Conservation (phyloP, 2,329 filamentous ascomycete genomes). For the Fusarium chaquense region DNA sequence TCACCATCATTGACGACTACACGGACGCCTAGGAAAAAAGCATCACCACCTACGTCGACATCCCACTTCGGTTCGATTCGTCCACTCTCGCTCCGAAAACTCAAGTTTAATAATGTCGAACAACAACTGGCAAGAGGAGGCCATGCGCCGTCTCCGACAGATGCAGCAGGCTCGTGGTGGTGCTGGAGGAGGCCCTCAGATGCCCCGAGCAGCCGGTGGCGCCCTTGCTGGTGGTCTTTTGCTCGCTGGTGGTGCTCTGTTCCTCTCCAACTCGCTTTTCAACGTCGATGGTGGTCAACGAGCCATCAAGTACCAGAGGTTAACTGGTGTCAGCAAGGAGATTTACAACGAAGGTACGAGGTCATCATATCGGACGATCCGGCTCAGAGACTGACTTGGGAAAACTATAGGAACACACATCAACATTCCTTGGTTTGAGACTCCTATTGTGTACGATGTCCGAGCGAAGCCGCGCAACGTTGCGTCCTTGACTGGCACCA, state of each 20-base stretch:
- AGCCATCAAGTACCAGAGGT: slow-evolving; percentile 96
- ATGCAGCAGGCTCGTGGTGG: slow-evolving; percentile 60
- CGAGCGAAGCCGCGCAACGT: slow-evolving; percentile 97
- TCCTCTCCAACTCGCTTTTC: slow-evolving; percentile 73
- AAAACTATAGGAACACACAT: slow-evolving; percentile 83
- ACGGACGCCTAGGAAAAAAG: slow-evolving; percentile 30
- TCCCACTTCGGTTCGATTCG: slow-evolving; percentile 30
- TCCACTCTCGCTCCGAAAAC: slow-evolving; percentile 11
- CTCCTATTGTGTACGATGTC: slow-evolving; percentile 95
- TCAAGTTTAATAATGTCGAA: slow-evolving; percentile 49
- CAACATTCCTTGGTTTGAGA: slow-evolving; percentile 96
- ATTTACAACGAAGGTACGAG: slow-evolving; percentile 90
- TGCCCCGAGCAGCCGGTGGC: slow-evolving; percentile 56
- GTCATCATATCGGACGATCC: slow-evolving; percentile 24
- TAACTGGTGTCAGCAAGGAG: slow-evolving; percentile 93
- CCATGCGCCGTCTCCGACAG: slow-evolving; percentile 63
- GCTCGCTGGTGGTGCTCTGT: slow-evolving; percentile 62
- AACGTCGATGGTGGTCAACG: slow-evolving; percentile 98
- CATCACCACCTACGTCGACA: slow-evolving; percentile 31
- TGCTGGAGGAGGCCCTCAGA: slow-evolving; percentile 58
- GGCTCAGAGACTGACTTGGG: slow-evolving; percentile 31
- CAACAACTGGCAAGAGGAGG: slow-evolving; percentile 63
- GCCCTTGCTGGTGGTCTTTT: slow-evolving; percentile 58
- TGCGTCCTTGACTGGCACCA: slow-evolving; percentile 95
- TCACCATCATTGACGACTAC: slow-evolving; percentile 41